These are phyloP conservation scores for Candida ponderosae DNA, from an alignment of 805 yeast genomes.

Conservation along the genomic window DNA sequence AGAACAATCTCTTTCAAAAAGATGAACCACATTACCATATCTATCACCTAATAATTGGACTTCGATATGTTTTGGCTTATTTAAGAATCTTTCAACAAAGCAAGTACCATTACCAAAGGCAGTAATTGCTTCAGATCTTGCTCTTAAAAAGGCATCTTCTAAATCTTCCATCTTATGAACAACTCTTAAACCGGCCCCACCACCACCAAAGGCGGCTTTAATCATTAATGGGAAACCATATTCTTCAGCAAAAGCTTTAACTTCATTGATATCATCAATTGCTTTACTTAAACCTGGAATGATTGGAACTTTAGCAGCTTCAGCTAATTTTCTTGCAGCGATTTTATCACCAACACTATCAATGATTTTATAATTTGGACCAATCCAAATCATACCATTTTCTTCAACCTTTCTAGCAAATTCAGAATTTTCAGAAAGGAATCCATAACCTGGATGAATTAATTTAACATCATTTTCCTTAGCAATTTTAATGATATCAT, in stretches of 20 bases:
- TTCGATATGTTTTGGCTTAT: constrained; percentile 95
- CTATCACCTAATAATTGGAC: constrained; percentile 92
- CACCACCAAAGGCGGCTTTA: constrained; percentile 99
- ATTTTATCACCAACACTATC: constrained; percentile 97
- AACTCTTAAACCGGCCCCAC: constrained; percentile 99
- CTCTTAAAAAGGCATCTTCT: constrained; percentile 87
- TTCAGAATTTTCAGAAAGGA: constrained; percentile 84
- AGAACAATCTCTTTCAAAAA: constrained; percentile 98
- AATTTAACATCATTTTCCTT: constrained; percentile 68
- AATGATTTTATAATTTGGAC: constrained; percentile 82
- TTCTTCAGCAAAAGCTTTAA: constrained; percentile 66
- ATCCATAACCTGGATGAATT: constrained; percentile 93
- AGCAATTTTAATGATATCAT: constrained; percentile 87
- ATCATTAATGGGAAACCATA: constrained; percentile 95
- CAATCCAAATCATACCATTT: constrained; percentile 92
- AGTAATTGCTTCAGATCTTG: constrained; percentile 87
- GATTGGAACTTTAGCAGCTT: constrained; percentile 74
- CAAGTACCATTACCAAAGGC: constrained; percentile 99
- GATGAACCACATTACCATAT: constrained; percentile 90
- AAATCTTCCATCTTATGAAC: constrained; percentile 94
- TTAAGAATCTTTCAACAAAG: constrained; percentile 91
- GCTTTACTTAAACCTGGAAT: constrained; percentile 99
- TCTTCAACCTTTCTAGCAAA: constrained; percentile 88
- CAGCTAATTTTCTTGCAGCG: constrained; percentile 84
- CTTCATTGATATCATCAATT: constrained; percentile 72